Evolutionary conservation across 1,284 basidiomycete species (phyloP), one percentile per base, ranked within the genome.

Genomic region (Somion occarium): DNA sequence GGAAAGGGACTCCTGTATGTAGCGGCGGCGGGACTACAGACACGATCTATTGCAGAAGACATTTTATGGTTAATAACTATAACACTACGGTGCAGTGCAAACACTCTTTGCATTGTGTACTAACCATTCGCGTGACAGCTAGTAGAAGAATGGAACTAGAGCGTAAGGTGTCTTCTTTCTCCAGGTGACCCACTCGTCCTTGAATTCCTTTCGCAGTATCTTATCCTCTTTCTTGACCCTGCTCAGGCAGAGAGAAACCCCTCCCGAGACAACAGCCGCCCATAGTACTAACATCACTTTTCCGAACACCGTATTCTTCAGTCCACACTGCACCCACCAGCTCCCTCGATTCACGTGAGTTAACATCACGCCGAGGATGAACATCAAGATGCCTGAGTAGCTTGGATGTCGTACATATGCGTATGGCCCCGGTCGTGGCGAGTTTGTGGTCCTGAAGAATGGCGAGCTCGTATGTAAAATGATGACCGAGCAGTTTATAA

Each of bases 381-480:
- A 20, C 12, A 54, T 9, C 24, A 54, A 13, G 38, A 38, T 38
- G 19, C 45, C 52, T 13, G 52, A 44, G 44, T 56, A 56, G 19
- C 38, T 42, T 3, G 54, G 54, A 43, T 56, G 54, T 5, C 54
- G 52, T 11, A 56, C 52, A 25, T 46, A 37, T 12, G 48, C 24
- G 46, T 56, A 56, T 13, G 53, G 52, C 7, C 54, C 54, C n/a
- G 4, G 23, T 18, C 12, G 54, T 56, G 23, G 54, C 39, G 2
- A 56, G 38, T 37, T 51, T 44, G 41, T 56, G 54, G 2, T 48
- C 43, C 20, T 49, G 15, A 1, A 42, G 45, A 20, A 56, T 50
- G 44, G 54, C 42, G 12, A 56, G 46, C 34, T 56, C 24, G 52
- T 41, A 56, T 5, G 54, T 56, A 46, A 56, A 56, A 30, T 48